Percentiles rank a stretch among this genome's conserved stretches.
Evolutionary conservation across 148 eudicot genomes (phyloP).

Genomic region (Rhododendron mucronatum): DNA sequence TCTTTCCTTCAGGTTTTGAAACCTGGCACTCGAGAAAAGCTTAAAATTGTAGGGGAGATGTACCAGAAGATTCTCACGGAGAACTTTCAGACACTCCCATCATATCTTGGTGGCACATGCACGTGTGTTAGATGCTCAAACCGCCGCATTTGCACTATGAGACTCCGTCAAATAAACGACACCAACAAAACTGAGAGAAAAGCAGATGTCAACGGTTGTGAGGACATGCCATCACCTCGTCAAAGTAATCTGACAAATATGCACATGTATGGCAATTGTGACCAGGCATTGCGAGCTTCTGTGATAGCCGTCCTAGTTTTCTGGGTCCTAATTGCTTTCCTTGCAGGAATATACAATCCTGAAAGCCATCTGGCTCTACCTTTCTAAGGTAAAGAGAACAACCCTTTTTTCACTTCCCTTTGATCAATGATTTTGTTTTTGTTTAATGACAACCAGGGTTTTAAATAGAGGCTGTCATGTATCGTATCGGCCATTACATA

Average conservation of each 20-base stretch:
- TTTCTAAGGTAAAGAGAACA: constrained; percentile 19
- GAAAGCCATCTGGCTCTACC: constrained; percentile 35
- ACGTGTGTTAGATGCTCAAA: constrained; percentile 53
- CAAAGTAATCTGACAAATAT: constrained; percentile 24
- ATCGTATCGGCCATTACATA: too few species aligned
- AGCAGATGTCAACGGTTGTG: constrained; percentile 16
- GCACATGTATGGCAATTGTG: constrained; percentile 26
- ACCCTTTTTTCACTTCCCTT: background rate
- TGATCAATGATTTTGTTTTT: background rate
- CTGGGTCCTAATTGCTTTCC: constrained; percentile 52
- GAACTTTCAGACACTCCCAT: constrained; percentile 51
- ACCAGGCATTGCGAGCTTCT: constrained; percentile 50
- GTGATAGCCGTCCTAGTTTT: constrained; percentile 63
- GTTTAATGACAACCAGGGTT: background rate
- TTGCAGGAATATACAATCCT: constrained; percentile 45
- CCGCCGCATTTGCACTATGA: constrained; percentile 13
- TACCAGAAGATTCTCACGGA: constrained; percentile 51
- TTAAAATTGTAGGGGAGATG: constrained; percentile 55
- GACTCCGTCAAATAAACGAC: constrained; percentile 11
- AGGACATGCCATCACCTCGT: constrained; percentile 22
- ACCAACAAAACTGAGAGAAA: constrained; percentile 15
- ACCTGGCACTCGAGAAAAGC: constrained; percentile 64
- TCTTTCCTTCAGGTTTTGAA: constrained; percentile 52
- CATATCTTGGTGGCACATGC: constrained; percentile 76
- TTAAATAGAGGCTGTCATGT: background rate